Conservation (phyloP, 305 asterid species). For the Solanum hybrid region DNA sequence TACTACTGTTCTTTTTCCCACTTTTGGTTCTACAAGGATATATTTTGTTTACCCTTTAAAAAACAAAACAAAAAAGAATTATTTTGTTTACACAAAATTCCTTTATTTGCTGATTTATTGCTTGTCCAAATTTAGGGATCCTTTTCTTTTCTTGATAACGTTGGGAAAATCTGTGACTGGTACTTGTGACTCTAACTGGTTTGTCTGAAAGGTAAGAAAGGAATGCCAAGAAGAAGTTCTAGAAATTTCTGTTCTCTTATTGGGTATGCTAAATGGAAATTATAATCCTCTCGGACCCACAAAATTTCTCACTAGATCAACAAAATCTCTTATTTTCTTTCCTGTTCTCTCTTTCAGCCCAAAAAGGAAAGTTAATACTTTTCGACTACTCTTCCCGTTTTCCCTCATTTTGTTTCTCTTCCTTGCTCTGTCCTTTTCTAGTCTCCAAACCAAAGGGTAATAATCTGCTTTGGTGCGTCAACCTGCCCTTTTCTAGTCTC, state of each 20-base stretch:
- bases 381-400: background rate
- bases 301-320: background rate
- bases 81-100: background rate
- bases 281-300: background rate
- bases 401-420: slow-evolving; percentile 1
- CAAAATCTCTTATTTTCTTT: background rate
- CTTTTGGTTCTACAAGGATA: background rate
- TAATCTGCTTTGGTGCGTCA: background rate
- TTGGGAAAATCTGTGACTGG: slow-evolving; percentile 1
- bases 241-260: background rate
- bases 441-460: background rate
- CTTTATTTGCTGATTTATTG: background rate
- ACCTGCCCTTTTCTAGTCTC: background rate
- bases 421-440: background rate
- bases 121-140: background rate
- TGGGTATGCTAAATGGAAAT: background rate
- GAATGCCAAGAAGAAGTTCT: background rate
- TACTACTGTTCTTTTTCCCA: background rate
- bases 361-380: background rate
- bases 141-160: background rate
- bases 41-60: background rate
- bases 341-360: background rate
- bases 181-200: background rate
- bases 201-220: background rate
- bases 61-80: background rate